These are phyloP conservation scores for Penicillium sp. DNA, from an alignment of 2,329 filamentous ascomycete genomes.

Conservation along the genomic window DNA sequence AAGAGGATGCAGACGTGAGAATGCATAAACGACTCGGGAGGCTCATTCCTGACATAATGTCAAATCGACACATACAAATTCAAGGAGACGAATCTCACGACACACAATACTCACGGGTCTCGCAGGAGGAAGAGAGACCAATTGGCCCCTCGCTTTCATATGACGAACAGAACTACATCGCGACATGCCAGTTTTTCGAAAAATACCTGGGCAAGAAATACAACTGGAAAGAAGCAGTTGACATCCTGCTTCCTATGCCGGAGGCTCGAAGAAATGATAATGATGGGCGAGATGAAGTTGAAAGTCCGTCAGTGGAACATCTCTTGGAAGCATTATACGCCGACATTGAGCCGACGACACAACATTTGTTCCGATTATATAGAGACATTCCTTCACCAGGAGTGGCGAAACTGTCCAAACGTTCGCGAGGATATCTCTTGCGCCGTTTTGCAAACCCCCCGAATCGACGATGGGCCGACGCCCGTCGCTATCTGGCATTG, in stretches of 20 bases:
- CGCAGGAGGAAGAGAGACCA: neutral
- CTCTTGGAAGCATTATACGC: conserved; percentile 46
- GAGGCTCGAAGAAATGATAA: conserved; percentile 31
- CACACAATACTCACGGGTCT: too few species aligned
- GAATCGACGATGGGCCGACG: conserved; percentile 53
- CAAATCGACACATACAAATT: neutral
- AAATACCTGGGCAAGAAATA: conserved; percentile 20
- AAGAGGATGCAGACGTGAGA: conserved; percentile 3
- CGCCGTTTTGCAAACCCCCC: conserved; percentile 62
- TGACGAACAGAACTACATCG: conserved; percentile 19
- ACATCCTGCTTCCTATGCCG: conserved; percentile 40
- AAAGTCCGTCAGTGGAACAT: conserved; percentile 36
- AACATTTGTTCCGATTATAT: conserved; percentile 55
- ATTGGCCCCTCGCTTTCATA: conserved; percentile 12
- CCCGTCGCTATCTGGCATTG: conserved; percentile 73
- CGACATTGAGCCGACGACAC: conserved; percentile 43
- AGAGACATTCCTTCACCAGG: conserved; percentile 53
- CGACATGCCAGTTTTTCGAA: conserved; percentile 26
- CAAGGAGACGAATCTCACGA: neutral
- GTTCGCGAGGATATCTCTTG: conserved; percentile 63
- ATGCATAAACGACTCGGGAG: conserved; percentile 5
- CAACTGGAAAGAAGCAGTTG: conserved; percentile 29
- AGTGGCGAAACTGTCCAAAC: conserved; percentile 49
- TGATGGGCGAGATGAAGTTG: conserved; percentile 29
- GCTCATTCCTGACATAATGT: conserved; percentile 7